Conservation (phyloP, 371 early-diverging fungal genomes). For the Phascolomyces articulosus region DNA sequence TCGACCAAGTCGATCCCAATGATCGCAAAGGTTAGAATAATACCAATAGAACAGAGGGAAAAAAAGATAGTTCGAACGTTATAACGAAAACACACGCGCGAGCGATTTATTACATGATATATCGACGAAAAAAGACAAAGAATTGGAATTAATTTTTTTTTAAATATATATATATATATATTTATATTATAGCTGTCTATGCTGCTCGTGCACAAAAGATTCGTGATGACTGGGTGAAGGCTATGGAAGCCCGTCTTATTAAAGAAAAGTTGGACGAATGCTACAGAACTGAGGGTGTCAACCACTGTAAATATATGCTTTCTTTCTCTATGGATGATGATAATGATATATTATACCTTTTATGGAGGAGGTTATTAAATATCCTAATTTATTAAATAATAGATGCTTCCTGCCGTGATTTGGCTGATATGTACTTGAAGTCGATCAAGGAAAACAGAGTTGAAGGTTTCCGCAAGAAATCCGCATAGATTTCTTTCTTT, state of each 20-base stretch:
- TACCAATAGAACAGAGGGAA: neutral
- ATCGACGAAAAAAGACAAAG: neutral
- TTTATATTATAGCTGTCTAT: slow-evolving; percentile 56
- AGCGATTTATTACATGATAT: too few relatives aligned
- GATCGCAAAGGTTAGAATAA: slow-evolving; percentile 46
- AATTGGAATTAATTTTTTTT: too few relatives aligned
- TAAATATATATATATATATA: neutral
- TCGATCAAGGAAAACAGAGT: slow-evolving; percentile 51
- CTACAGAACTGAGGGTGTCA: slow-evolving; percentile 82
- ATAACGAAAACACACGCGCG: too few relatives aligned
- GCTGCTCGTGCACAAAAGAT: slow-evolving; percentile 77
- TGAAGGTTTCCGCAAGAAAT: slow-evolving; percentile 50
- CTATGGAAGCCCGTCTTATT: slow-evolving; percentile 81
- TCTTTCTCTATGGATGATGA: neutral
- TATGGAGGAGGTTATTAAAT: too few relatives aligned
- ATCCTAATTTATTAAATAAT: too few relatives aligned
- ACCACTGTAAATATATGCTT: slow-evolving; percentile 60
- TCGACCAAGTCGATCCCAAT: slow-evolving; percentile 47
- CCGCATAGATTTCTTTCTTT: slow-evolving; percentile 14
- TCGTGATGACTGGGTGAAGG: slow-evolving; percentile 85
- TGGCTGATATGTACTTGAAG: slow-evolving; percentile 49
- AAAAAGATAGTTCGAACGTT: too few relatives aligned
- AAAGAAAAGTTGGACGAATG: slow-evolving; percentile 78
- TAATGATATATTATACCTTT: neutral
- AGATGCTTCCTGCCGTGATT: slow-evolving; percentile 53